A percentile compares a stretch with the other conserved stretches of the same genome.
These are phyloP conservation scores for Plenodomus lindquistii DNA, from an alignment of 2,329 filamentous ascomycete genomes.

Conservation along the genomic window DNA sequence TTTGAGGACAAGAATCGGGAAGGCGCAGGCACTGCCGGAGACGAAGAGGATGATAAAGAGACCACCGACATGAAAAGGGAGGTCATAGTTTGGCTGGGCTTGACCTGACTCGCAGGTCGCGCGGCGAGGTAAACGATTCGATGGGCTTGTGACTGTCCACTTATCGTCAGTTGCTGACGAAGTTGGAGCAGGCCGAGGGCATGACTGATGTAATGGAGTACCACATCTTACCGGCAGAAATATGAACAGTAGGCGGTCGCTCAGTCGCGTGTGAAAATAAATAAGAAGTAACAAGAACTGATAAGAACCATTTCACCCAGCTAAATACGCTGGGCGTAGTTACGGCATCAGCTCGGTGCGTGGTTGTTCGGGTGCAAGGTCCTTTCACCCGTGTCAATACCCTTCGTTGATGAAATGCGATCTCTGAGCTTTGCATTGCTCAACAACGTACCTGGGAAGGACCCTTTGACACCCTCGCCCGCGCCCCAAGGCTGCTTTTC, in stretches of 20 bases:
- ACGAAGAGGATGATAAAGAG: conserved; percentile 42
- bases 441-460: conserved; percentile 15
- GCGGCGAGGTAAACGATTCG: conserved; percentile 16
- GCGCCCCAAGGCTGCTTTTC: conserved; percentile 12
- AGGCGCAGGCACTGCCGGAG: conserved; percentile 57
- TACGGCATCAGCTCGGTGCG: conserved; percentile 17
- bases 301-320: conserved; percentile 29
- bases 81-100: conserved; percentile 30
- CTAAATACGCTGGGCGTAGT: conserved; percentile 8
- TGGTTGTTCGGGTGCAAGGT: conserved; percentile 36
- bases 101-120: conserved; percentile 26
- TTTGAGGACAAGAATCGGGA: conserved; percentile 62
- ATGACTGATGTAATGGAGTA: neutral
- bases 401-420: no score
- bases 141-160: neutral
- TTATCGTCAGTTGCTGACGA: neutral
- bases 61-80: conserved; percentile 34
- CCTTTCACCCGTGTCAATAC: conserved; percentile 19
- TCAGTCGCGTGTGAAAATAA: conserved; percentile 23
- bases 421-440: neutral
- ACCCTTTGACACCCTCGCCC: conserved; percentile 35
- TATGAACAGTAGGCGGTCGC: conserved; percentile 5
- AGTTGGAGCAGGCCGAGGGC: neutral
- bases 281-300: conserved; percentile 30
- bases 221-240: conserved; percentile 12